Evolutionary conservation across 1,284 basidiomycete species (phyloP), one percentile per base, ranked within the genome.

Genomic region (Ceratobasidium sp.): DNA sequence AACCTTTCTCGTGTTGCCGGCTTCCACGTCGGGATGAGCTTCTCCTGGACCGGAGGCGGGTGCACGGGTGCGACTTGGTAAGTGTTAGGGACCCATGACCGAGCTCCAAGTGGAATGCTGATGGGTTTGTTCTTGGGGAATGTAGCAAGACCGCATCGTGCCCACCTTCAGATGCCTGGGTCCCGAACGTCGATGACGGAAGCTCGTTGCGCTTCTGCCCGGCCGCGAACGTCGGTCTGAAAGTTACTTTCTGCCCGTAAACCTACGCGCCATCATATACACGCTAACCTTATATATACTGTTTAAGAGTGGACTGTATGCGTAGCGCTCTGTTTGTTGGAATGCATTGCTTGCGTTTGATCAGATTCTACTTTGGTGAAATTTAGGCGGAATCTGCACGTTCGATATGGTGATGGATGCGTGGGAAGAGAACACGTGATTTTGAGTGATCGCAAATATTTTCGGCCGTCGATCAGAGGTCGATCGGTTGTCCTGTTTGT

Each of bases 131-230:
- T 51, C 15, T 57, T 33, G 4, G 48, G 19, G 48, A 51, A 17
- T 51, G 48, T 51, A 69, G 65, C 65, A 54, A 44, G 11, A 56
- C 4, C 24, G 44, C 66, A 8, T 45, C 8, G 27, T 71, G 66
- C 45, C 66, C 66, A 8, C 66, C 54, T 31, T 71, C 66, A 15
- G 66, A 71, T 33, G 66, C 66, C 9, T 71, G 66, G 66, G 54
- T 57, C 41, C 53, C 66, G 19, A 59, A 59, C 41, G 27, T 48
- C 24, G 66, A 71, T 41, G 66, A 71, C 33, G 54, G 44, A 1
- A 71, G 66, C 54, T 71, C 66, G 41, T 22, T 59, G 50, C 53
- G 66, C 22, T 71, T 57, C 54, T 71, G 53, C n/a, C 22, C 36
- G 29, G 45, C 54, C 17, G 53, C 66, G 11, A 59, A 50, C 17